phyloP scores from a whole-genome alignment of 768 basidiomycete genomes.

The Mrakia frigida region DNA sequence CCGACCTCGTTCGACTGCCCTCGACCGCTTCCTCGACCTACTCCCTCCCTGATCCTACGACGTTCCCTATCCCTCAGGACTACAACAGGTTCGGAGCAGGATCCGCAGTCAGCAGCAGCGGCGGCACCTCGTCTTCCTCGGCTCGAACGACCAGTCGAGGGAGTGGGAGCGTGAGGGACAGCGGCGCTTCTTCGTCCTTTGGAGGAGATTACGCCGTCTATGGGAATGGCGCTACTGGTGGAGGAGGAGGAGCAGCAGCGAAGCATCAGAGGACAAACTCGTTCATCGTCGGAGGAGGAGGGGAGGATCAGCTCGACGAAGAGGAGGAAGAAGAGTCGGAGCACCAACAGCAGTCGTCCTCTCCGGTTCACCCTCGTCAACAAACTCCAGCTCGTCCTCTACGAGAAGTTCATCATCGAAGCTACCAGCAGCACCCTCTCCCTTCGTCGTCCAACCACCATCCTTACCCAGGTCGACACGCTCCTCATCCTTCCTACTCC shows the following conservation, averaged over 20 bases:
- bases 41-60: conserved; percentile 25
- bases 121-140: conserved; percentile 7
- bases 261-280: not conserved
- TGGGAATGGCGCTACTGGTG: not conserved
- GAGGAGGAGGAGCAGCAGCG: not conserved
- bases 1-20: conserved; percentile 16
- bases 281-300: conserved; percentile 8
- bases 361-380: not conserved
- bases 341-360: not conserved
- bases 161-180: conserved; percentile 5
- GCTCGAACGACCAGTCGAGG: not conserved
- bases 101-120: conserved; percentile 13
- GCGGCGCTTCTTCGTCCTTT: not conserved
- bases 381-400: not conserved
- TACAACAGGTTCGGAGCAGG: conserved; percentile 24
- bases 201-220: conserved; percentile 17
- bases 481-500: not conserved
- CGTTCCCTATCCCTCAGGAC: conserved; percentile 2
- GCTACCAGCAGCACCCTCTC: not conserved
- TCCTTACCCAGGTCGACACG: conserved; percentile 4
- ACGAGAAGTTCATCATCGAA: conserved; percentile 8
- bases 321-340: not conserved
- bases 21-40: conserved; percentile 16
- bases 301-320: conserved; percentile 8
- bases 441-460: not conserved